Evolutionary conservation across 495 filamentous ascomycete genomes (phyloP), one percentile per base, ranked within the genome.

Genomic region (Hyaloscypha hepaticicola): DNA sequence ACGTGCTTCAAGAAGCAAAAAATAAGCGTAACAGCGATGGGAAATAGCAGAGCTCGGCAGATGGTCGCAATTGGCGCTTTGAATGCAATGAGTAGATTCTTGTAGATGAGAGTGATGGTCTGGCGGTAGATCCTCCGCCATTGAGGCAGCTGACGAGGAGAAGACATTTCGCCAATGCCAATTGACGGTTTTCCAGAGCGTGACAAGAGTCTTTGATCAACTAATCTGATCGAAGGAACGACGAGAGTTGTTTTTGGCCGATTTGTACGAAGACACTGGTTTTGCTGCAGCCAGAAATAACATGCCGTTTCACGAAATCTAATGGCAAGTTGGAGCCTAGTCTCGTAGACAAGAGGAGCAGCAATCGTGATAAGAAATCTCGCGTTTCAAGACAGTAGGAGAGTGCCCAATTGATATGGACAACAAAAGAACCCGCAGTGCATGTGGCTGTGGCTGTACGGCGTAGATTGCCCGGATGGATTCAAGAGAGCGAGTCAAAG

Each of bases 81-180:
- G 60, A 67, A 67, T 45, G 65, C 67, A 14, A 67, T 61, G 61
- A 70, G 68, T 24, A 67, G 62, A 38, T 70, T 70, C 61, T 70
- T 70, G 45, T 70, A 38, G 33, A 48, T 61, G 24, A 70, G 58
- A 11, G 58, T 67, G 24, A 63, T 34, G 12, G 65, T 67, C 50
- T 70, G 68, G 24, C 52, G 61, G 49, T 67, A 67, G 24, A 70
- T 67, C 24, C 68, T 60, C 24, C 55, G 67, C 63, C 58, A 64
- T 61, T 56, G 53, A 56, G 53, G 53, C 53, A 2, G 26, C 22
- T 8, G 38, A 14, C 38, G 9, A 14, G 12, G 11, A 45, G 38
- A 45, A 45, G 38, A 45, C 38, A 45, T 45, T 16, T 45, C 38
- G 38, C 19, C 12, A 16, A 45, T 45, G 16, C 19, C 16, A 4